Conservation (phyloP, 345 rosid species). For the Kandelia obovata region DNA sequence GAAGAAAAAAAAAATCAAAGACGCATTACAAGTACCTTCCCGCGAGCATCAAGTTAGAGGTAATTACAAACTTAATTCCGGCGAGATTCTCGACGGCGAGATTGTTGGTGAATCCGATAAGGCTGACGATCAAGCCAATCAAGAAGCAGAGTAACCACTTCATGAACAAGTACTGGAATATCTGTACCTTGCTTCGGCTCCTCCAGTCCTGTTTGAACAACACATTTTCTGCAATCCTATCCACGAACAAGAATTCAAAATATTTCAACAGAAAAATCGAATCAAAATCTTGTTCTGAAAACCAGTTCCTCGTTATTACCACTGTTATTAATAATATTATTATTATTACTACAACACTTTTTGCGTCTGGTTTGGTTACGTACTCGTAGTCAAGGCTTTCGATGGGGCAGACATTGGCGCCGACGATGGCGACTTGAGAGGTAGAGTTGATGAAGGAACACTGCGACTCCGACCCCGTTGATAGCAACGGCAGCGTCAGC, state of each 20-base stretch:
- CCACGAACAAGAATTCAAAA: not conserved
- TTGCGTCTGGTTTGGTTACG: not conserved
- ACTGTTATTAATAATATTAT: too few species aligned
- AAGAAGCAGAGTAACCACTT: slow-evolving; percentile 78
- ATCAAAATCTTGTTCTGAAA: not conserved
- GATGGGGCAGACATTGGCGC: slow-evolving; percentile 69
- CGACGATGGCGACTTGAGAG: slow-evolving; percentile 93
- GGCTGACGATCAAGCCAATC: slow-evolving; percentile 63
- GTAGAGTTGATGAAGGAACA: slow-evolving; percentile 59
- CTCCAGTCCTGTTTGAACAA: slow-evolving; percentile 96
- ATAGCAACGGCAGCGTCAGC: slow-evolving; percentile 45
- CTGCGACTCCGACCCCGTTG: slow-evolving; percentile 21
- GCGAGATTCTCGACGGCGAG: slow-evolving; percentile 91
- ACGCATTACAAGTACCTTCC: slow-evolving; percentile 34
- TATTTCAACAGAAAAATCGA: not conserved
- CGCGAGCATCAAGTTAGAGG: slow-evolving; percentile 81
- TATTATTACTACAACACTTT: too few species aligned
- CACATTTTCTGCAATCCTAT: slow-evolving; percentile 77
- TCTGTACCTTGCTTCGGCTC: slow-evolving; percentile 52
- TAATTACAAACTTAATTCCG: slow-evolving; percentile 76
- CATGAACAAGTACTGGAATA: slow-evolving; percentile 68
- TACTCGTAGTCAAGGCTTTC: slow-evolving; percentile 98
- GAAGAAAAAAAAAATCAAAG: not conserved
- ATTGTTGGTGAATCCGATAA: slow-evolving; percentile 72
- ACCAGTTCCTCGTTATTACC: too few species aligned